These are phyloP conservation scores for Dactylellina drechsleri DNA, from an alignment of 2,329 filamentous ascomycete genomes.

Conservation along the genomic window DNA sequence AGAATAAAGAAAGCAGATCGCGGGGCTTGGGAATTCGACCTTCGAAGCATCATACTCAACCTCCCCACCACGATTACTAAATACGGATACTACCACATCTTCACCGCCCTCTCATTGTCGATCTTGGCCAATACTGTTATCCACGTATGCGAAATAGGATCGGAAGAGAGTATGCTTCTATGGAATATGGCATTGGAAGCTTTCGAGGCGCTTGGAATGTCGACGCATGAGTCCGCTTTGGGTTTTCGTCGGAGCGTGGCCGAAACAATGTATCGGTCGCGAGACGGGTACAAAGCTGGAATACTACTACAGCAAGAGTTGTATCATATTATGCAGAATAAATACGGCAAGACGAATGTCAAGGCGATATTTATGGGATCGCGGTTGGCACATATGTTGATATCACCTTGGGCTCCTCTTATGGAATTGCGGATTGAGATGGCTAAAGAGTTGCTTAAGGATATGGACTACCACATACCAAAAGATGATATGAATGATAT, in stretches of 20 bases:
- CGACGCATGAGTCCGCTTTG: neutral
- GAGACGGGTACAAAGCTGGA: constrained; percentile 5
- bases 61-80: constrained; percentile 8
- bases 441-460: neutral
- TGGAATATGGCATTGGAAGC: constrained; percentile 13
- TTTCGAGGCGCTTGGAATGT: constrained; percentile 9
- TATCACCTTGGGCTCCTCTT: constrained; percentile 4
- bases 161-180: constrained; percentile 7
- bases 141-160: constrained; percentile 2
- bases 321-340: constrained; percentile 1
- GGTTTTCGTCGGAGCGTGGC: constrained; percentile 2
- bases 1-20: constrained; percentile 6
- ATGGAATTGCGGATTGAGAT: constrained; percentile 4
- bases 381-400: constrained; percentile 8
- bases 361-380: constrained; percentile 10
- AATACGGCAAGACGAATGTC: constrained; percentile 3
- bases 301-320: constrained; percentile 3
- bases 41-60: constrained; percentile 17
- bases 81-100: constrained; percentile 15
- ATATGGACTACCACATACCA: constrained; percentile 11
- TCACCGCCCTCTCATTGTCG: constrained; percentile 10
- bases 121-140: constrained; percentile 8
- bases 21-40: constrained; percentile 6
- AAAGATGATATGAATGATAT: constrained; percentile 5
- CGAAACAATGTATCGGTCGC: constrained; percentile 7